phyloP scores from a whole-genome alignment of 2,329 filamentous ascomycete genomes.

The Seiridium unicorne region DNA sequence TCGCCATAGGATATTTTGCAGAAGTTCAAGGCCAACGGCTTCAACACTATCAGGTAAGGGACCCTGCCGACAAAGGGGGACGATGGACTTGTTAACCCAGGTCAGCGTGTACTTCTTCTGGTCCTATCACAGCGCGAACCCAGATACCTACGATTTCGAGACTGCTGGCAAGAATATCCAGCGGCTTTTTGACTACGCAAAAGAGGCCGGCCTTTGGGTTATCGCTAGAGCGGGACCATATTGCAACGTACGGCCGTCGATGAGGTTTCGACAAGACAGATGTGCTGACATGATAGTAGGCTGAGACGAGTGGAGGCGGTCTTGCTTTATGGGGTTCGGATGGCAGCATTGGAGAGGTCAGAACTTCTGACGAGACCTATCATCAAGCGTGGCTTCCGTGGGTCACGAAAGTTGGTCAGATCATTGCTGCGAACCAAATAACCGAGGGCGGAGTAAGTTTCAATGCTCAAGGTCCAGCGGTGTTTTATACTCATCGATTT shows the following conservation, averaged over 20 bases:
- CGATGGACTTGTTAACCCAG: neutral
- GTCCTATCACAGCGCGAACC: conserved; percentile 44
- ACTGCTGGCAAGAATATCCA: conserved; percentile 49
- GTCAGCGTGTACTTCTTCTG: conserved; percentile 46
- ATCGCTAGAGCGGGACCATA: conserved; percentile 51
- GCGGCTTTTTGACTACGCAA: conserved; percentile 47
- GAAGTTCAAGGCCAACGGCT: conserved; percentile 20
- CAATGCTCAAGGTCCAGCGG: neutral
- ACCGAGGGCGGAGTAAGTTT: conserved; percentile 40
- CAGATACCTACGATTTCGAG: conserved; percentile 47
- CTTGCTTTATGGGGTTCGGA: conserved; percentile 41
- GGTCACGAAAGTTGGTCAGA: conserved; percentile 41
- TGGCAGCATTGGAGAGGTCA: conserved; percentile 36
- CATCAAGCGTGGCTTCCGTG: conserved; percentile 45
- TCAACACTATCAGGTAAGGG: conserved; percentile 9
- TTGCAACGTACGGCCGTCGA: conserved; percentile 30
- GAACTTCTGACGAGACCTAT: conserved; percentile 41
- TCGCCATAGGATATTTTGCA: conserved; percentile 13
- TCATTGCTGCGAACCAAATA: conserved; percentile 47
- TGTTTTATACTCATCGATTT: neutral
- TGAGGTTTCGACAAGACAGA: neutral
- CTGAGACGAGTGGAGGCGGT: conserved; percentile 46
- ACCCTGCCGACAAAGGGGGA: too few species aligned
- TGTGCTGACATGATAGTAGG: conserved; percentile 14
- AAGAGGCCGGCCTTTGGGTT: conserved; percentile 49